Base-by-base conservation (phyloP, 2,329 filamentous ascomycete species). In the Dactylellina leptospora region DNA sequence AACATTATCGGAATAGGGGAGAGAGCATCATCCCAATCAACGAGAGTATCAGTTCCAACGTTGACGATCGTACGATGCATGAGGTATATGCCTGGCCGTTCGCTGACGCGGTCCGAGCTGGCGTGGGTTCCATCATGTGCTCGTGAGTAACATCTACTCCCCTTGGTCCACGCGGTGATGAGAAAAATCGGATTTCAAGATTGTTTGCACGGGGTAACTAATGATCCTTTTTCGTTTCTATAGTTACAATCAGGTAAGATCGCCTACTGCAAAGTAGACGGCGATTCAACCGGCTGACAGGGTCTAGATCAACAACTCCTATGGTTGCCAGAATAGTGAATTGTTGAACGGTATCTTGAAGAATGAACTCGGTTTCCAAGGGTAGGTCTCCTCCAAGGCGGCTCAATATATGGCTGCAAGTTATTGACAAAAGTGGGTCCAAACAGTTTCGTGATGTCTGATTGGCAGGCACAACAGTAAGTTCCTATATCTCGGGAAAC, bases 51-150 rank as follows among this genome's bases (percentile, higher is more conserved):
- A 84, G 81, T 18, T 84, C 84, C 44, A 89, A 88, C 75, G 82
- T 90, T 16, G 88, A 90, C 69, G 90, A 92, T 78, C 86, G 89
- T 73, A 88, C 89, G 0, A 81, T 92, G 77, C 90, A 92, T 76
- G 90, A 92, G 78, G 79, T 91, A 4, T 93, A 92, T 77, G 81
- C 88, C 23, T 92, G 90, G 90, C 90, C 90, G 0, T 93, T 92
- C 77, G 88, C 85, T 23, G 89, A 92, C 76, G 88, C 88, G 0
- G 85, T 91, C 58, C 83, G 83, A 61, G 88, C 88, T 6, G 88
- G 88, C 9, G 87, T 89, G 5, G 85, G 85, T 2, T 80, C 85
- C 10, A 79, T 87, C 70, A 88, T 88, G 87, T 87, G 75, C 47
- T 71, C 74, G 86, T 73, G 58, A 68, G 69, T 73, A 50, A 53